phyloP scores from a whole-genome alignment of 139 green algal genomes.

The Tetradesmus obliquus region DNA sequence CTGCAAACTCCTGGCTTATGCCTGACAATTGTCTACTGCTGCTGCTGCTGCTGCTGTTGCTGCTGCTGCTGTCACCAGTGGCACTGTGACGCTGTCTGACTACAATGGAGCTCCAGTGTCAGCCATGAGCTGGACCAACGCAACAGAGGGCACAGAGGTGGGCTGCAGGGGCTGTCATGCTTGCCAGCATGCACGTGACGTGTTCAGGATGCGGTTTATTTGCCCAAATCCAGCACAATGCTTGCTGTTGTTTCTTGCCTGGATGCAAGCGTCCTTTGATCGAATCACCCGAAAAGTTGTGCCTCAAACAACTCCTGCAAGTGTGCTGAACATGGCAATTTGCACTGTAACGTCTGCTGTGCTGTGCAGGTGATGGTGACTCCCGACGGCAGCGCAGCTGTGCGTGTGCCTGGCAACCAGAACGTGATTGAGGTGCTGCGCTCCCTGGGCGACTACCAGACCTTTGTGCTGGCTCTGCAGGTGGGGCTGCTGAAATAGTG shows the following conservation, averaged over 20 bases:
- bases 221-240: too few species aligned
- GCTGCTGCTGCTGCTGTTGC: neutral
- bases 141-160: slow-evolving; percentile 8
- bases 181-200: neutral
- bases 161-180: neutral
- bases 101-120: slow-evolving; percentile 5
- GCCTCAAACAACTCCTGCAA: too few species aligned
- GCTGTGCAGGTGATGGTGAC: slow-evolving; percentile 36
- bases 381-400: slow-evolving; percentile 46
- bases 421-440: slow-evolving; percentile 62
- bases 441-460: slow-evolving; percentile 55
- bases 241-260: too few species aligned
- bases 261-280: too few species aligned
- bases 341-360: neutral
- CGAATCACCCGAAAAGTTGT: too few species aligned
- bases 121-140: slow-evolving; percentile 35
- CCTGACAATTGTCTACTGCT: neutral
- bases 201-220: too few species aligned
- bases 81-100: neutral
- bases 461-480: slow-evolving; percentile 66
- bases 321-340: neutral
- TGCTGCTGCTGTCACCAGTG: slow-evolving; percentile 19
- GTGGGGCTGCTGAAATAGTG: slow-evolving; percentile 11
- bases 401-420: slow-evolving; percentile 38
- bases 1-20: neutral